Evolutionary conservation across 1,284 basidiomycete genomes (phyloP).

Genomic region (Porogramme epimiltina): DNA sequence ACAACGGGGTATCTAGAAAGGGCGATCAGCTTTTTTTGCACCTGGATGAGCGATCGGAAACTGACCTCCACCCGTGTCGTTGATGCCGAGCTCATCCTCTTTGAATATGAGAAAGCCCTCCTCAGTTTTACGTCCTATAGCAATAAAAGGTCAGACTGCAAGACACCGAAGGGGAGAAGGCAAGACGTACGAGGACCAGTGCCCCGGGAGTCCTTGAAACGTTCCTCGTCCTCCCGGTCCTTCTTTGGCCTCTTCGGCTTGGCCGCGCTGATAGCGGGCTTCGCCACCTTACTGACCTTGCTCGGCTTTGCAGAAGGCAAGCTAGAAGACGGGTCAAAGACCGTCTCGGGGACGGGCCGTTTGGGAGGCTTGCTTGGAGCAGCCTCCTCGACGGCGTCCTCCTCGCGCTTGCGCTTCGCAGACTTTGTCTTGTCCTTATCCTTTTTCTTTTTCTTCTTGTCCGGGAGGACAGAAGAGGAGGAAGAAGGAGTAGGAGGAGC

Average conservation of each 20-base stretch:
- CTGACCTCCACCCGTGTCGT: constrained; percentile 76
- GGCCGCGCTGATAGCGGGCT: constrained; percentile 14
- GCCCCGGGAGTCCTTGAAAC: constrained; percentile 80
- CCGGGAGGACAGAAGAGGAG: constrained; percentile 24
- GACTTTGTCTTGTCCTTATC: constrained; percentile 40
- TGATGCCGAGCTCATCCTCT: constrained; percentile 83
- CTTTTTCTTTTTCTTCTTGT: constrained; percentile 45
- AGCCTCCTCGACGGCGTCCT: constrained; percentile 18
- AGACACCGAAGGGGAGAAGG: constrained; percentile 2
- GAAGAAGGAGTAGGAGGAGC: constrained; percentile 24
- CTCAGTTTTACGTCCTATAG: constrained; percentile 76
- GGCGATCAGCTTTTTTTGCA: constrained; percentile 22
- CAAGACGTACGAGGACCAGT: constrained; percentile 65
- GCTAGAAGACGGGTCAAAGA: constrained; percentile 57
- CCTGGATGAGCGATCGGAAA: constrained; percentile 8
- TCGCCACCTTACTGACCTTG: constrained; percentile 24
- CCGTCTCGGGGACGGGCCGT: constrained; percentile 55
- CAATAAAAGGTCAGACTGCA: constrained; percentile 11
- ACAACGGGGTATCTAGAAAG: constrained; percentile 36
- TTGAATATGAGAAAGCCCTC: constrained; percentile 87
- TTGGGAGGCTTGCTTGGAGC: constrained; percentile 30
- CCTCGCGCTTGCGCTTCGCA: constrained; percentile 26
- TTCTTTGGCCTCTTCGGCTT: constrained; percentile 31
- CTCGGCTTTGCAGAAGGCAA: constrained; percentile 30
- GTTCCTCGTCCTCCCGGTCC: constrained; percentile 45